These are phyloP conservation scores for Golubevia pallescens DNA, from an alignment of 1,284 basidiomycete species.

Conservation along the genomic window DNA sequence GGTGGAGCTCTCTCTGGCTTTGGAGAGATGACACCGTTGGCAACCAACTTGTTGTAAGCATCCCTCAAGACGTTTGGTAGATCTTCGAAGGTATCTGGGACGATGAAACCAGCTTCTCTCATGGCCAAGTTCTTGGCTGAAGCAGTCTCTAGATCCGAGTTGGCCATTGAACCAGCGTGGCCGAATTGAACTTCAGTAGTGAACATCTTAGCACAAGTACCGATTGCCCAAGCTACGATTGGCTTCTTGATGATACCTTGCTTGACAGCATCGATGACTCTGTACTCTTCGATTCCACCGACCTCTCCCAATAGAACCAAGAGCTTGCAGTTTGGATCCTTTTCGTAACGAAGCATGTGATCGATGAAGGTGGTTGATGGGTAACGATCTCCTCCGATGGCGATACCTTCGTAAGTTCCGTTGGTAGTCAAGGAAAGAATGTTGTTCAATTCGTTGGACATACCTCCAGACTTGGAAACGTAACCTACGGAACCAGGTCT, in stretches of 20 bases:
- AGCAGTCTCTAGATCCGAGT: conserved; percentile 95
- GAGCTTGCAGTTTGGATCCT: conserved; percentile 97
- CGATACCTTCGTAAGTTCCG: conserved; percentile 99
- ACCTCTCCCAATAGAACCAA: conserved; percentile 98
- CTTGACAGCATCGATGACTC: conserved; percentile 97
- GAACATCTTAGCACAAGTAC: conserved; percentile 99
- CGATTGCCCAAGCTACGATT: conserved; percentile 98
- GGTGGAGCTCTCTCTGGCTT: conserved; percentile 86
- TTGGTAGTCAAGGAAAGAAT: conserved; percentile 96
- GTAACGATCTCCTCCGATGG: conserved; percentile 99
- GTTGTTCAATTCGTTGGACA: conserved; percentile 99
- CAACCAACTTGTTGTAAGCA: conserved; percentile 84
- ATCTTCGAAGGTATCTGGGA: conserved; percentile 97
- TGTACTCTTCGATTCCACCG: conserved; percentile 98
- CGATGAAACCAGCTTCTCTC: conserved; percentile 92
- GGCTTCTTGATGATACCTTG: conserved; percentile 93
- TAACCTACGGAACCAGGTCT: conserved; percentile 96
- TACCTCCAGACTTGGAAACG: conserved; percentile 99
- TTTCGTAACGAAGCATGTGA: conserved; percentile 95
- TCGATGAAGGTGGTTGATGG: conserved; percentile 99
- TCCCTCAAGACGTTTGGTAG: conserved; percentile 82
- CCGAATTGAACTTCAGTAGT: conserved; percentile 99
- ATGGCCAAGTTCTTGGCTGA: conserved; percentile 97
- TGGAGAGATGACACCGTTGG: conserved; percentile 74
- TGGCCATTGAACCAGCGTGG: conserved; percentile 97